Evolutionary conservation across 2,329 filamentous ascomycete genomes (phyloP), one percentile per base, ranked within the genome.

Genomic region (Apiospora sp.): DNA sequence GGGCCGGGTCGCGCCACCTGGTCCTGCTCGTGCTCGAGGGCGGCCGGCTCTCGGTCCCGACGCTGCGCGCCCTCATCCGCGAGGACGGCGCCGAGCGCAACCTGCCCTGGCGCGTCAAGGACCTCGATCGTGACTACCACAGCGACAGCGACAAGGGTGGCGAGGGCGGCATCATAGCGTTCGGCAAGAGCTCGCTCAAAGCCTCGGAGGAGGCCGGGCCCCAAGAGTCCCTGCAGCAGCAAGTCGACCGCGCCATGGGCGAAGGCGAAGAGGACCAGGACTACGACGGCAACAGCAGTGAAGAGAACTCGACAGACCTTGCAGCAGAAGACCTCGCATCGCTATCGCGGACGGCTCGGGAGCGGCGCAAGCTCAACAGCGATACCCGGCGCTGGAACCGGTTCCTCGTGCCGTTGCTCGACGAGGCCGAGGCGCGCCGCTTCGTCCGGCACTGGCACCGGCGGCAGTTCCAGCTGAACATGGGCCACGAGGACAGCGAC

Each of bases 341-440:
- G 34, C 58, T 64, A 8, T 64, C 58, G 58, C 58, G 58, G 58
- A 41, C 58, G 30, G 67, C 44, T 10, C 44, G 44, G 24, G 44
- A 49, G 37, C 34, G 48, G 22, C 30, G 49, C n/a, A 70, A 30
- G 67, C 41, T 44, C 43, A 67, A 19, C 16, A 37, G 46, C 37
- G 78, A 80, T 72, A 78, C 82, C 51, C 76, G 81, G 72, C 83
- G 82, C 77, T 84, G 80, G 71, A 76, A 78, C 48, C 82, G 87
- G 54, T 89, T 89, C 82, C 82, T 92, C 19, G 76, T 92, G 30
- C 85, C 87, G 5, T 91, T 93, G 73, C 78, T 83, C 19, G 87
- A 87, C n/a, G 82, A 86, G 69, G 81, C 82, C 13, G 89, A 89
- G 74, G 89, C 89, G 27, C 85, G 83, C 71, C 83, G 86, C 71